Evolutionary conservation across 2,329 filamentous ascomycete genomes (phyloP), one percentile per base, ranked within the genome.

Genomic region (Venturia asperata): DNA sequence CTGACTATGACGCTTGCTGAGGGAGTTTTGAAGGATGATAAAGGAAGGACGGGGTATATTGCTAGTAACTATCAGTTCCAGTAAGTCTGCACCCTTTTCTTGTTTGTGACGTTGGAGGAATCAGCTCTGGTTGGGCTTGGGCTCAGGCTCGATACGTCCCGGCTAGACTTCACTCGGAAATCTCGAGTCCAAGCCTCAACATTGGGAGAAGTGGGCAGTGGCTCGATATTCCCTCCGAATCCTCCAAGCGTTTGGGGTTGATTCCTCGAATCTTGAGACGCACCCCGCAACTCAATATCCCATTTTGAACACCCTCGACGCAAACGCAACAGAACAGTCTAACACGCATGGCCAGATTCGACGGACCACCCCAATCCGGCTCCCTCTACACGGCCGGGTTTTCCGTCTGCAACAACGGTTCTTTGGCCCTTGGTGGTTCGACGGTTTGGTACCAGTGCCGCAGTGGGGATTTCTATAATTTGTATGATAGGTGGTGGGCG

Each of bases 391-490:
- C 88, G 17, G 80, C 83, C 41, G 91, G 91, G 39, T 95, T 88
- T 79, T 88, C 87, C 11, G 77, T 86, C 65, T 93, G 90, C 76
- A 70, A 74, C 66, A 89, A 91, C 75, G 83, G 82, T 68, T 83
- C 84, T 2, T 79, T 95, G 19, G 89, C 89, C 1, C 81, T 94
- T 0, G 88, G 88, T 56, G 79, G 78, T 67, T 83, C 83, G 6
- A 84, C 85, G 30, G 79, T 85, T 70, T 94, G 89, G 80, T 93
- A 87, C 77, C 82, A 87, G 73, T 95, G 91, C 77, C 77, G 82
- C 67, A 90, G 86, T 37, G 90, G 90, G 45, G 77, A 78, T 71
- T 93, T 94, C 78, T 90, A 85, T 80, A 95, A 95, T 80, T 80
- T 95, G 21, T 95, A 95, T 77, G 87, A 92, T 74, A 62, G 39